These are phyloP conservation scores for Lachnellula hyalina DNA, from an alignment of 2,329 filamentous ascomycete genomes.

Conservation along the genomic window DNA sequence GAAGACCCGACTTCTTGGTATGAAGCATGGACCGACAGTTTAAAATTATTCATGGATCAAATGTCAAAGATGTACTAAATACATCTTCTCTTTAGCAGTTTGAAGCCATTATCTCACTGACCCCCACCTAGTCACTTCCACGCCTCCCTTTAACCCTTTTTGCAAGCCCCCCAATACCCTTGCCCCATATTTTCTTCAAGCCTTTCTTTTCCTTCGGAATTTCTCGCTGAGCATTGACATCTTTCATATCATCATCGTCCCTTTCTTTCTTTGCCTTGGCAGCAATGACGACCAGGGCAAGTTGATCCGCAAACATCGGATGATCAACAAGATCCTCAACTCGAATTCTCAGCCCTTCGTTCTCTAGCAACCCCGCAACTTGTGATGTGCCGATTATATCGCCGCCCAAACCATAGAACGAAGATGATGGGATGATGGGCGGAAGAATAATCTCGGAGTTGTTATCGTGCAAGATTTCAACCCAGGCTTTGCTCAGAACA, in stretches of 20 bases:
- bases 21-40: too few species aligned
- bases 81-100: too few species aligned
- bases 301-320: conserved; percentile 10
- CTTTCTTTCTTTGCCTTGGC: neutral
- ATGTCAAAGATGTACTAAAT: too few species aligned
- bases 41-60: too few species aligned
- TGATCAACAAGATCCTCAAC: conserved; percentile 12
- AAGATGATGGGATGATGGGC: neutral
- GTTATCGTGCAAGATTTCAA: neutral
- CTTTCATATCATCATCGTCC: neutral
- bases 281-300: conserved; percentile 3
- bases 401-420: conserved; percentile 9
- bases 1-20: too few species aligned
- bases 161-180: neutral
- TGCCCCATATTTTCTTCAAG: neutral
- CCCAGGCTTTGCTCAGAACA: neutral
- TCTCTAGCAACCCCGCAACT: conserved; percentile 1
- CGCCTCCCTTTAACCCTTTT: neutral
- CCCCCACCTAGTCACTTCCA: neutral
- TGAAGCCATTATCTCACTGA: neutral
- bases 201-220: neutral
- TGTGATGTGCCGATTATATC: conserved; percentile 14
- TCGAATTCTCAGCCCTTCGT: conserved; percentile 6
- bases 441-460: neutral
- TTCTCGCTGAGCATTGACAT: neutral